Evolutionary conservation across 2,329 filamentous ascomycete genomes (phyloP).

Genomic region (Talaromyces sp.): DNA sequence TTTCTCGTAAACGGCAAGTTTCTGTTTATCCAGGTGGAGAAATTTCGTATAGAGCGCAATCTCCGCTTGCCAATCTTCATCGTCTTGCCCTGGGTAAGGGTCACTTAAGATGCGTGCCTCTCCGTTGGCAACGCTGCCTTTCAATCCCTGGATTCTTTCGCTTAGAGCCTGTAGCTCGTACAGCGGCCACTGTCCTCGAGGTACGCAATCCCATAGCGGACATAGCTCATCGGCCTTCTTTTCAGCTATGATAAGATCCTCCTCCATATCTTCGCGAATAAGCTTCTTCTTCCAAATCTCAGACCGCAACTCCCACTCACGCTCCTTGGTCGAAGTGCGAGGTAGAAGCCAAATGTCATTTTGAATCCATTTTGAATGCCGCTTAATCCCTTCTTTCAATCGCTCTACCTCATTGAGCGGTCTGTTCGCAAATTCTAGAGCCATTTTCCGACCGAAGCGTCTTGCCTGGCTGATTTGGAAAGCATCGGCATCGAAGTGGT

Average conservation of each 20-base stretch:
- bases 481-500: not conserved
- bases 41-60: too few relatives aligned
- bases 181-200: not conserved
- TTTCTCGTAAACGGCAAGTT: not conserved
- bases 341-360: not conserved
- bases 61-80: too few relatives aligned
- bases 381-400: not conserved
- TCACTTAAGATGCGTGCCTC: not conserved
- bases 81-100: not conserved
- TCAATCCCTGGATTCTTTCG: not conserved
- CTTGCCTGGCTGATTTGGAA: not conserved
- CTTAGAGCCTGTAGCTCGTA: not conserved
- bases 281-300: not conserved
- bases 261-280: not conserved
- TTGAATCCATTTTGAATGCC: not conserved
- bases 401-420: not conserved
- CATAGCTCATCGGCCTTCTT: not conserved
- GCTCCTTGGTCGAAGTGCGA: not conserved
- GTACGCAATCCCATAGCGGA: not conserved
- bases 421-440: not conserved
- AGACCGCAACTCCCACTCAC: not conserved
- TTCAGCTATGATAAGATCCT: not conserved
- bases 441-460: not conserved
- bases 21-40: not conserved
- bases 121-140: not conserved